These are phyloP conservation scores for Pseudocercospora musae DNA, from an alignment of 2,329 filamentous ascomycete genomes.

Conservation along the genomic window DNA sequence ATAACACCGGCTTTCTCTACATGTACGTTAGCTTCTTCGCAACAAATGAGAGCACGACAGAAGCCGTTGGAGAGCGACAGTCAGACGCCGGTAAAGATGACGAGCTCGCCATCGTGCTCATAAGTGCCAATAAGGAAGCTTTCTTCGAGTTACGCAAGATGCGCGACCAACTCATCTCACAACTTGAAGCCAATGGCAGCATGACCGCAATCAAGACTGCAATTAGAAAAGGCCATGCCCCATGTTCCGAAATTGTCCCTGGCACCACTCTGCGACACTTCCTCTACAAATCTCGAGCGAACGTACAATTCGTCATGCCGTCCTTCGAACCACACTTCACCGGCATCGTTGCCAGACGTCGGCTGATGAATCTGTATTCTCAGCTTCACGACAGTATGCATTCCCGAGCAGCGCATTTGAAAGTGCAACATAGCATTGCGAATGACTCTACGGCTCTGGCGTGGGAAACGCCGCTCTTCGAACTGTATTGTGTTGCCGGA, in stretches of 20 bases:
- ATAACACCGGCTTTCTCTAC: slow-evolving; percentile 93
- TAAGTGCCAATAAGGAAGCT: slow-evolving; percentile 87
- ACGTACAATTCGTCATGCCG: slow-evolving; percentile 95
- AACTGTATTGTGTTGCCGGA: slow-evolving; percentile 91
- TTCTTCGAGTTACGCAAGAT: slow-evolving; percentile 84
- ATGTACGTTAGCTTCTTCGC: slow-evolving; percentile 98
- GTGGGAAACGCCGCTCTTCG: slow-evolving; percentile 88
- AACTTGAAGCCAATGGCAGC: slow-evolving; percentile 72
- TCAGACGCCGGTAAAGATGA: slow-evolving; percentile 46
- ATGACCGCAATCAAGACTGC: slow-evolving; percentile 72
- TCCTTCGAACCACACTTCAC: slow-evolving; percentile 69
- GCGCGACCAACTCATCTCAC: slow-evolving; percentile 60
- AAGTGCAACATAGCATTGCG: slow-evolving; percentile 76
- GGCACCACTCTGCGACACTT: slow-evolving; percentile 84
- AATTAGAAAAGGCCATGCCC: slow-evolving; percentile 67
- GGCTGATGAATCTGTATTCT: slow-evolving; percentile 79
- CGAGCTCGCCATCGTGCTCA: slow-evolving; percentile 82
- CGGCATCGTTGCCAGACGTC: slow-evolving; percentile 35
- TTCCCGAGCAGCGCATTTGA: slow-evolving; percentile 76
- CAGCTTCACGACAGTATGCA: slow-evolving; percentile 83
- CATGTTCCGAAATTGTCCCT: slow-evolving; percentile 71
- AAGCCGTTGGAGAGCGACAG: slow-evolving; percentile 32
- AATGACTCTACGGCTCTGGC: slow-evolving; percentile 76
- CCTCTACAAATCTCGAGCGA: slow-evolving; percentile 87
- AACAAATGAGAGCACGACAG: slow-evolving; percentile 41